phyloP scores from a whole-genome alignment of 169 alveolate species.

The Plasmodium gallinaceum region DNA sequence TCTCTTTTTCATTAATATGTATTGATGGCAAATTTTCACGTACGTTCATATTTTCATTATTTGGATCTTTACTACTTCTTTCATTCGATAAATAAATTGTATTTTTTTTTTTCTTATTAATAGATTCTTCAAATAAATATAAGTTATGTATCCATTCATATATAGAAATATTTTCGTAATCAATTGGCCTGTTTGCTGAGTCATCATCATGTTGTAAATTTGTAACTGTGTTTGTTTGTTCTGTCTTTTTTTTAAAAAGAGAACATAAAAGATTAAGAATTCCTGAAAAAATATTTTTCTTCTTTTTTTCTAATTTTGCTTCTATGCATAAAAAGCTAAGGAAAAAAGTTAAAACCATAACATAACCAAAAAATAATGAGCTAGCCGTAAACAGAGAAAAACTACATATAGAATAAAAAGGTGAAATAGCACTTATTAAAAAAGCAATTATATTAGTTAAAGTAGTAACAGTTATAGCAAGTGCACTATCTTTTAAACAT shows the following conservation, averaged over 20 bases:
- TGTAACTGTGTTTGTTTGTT: background rate
- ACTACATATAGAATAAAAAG: conserved; percentile 86
- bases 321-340: conserved; percentile 85
- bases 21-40: background rate
- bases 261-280: conserved; percentile 11
- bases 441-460: conserved; percentile 87
- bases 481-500: conserved; percentile 86
- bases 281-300: conserved; percentile 42
- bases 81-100: conserved; percentile 27
- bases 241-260: background rate
- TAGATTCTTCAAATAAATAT: conserved; percentile 65
- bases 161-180: conserved; percentile 62
- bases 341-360: conserved; percentile 85
- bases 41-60: conserved; percentile 6
- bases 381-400: conserved; percentile 86
- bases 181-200: conserved; percentile 7
- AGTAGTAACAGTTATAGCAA: conserved; percentile 88
- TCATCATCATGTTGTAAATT: background rate
- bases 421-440: conserved; percentile 87
- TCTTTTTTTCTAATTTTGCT: conserved; percentile 81
- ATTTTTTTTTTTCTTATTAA: conserved; percentile 66
- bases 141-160: conserved; percentile 73
- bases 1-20: background rate
- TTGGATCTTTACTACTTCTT: background rate
- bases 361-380: conserved; percentile 85